Evolutionary conservation across 108 stramenopile species (phyloP).

Genomic region (Cyclostephanos tholiformis): DNA sequence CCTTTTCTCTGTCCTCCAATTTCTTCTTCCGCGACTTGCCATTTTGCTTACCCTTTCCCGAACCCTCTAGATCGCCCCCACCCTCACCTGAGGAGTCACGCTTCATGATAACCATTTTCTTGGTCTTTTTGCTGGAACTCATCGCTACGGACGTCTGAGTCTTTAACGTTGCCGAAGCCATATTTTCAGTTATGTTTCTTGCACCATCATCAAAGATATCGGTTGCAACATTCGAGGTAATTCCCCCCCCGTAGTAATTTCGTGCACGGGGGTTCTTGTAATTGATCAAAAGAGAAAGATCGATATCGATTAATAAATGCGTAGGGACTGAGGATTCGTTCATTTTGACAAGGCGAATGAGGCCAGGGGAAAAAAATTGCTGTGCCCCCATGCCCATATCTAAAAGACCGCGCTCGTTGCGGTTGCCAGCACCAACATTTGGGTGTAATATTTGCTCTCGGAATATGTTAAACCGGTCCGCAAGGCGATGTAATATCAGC

Average conservation of each 20-base stretch:
- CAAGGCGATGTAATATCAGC: constrained; percentile 85
- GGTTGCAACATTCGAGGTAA: neutral
- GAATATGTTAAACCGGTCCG: constrained; percentile 84
- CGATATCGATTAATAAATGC: constrained; percentile 52
- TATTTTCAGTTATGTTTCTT: constrained; percentile 22
- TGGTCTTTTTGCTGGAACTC: constrained; percentile 38
- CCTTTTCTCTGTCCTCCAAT: constrained; percentile 84
- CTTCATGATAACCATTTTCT: constrained; percentile 63
- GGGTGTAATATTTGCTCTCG: constrained; percentile 55
- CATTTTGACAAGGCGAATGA: constrained; percentile 52
- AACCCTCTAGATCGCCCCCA: constrained; percentile 22
- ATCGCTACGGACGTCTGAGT: neutral
- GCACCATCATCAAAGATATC: constrained; percentile 24
- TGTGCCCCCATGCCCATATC: constrained; percentile 8
- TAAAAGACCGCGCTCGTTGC: constrained; percentile 5
- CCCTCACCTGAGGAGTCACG: constrained; percentile 32
- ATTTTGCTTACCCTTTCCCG: constrained; percentile 33
- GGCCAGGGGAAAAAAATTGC: constrained; percentile 20
- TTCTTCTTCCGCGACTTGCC: constrained; percentile 46
- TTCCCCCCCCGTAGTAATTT: constrained; percentile 7
- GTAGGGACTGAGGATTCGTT: constrained; percentile 44
- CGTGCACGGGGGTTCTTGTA: constrained; percentile 48
- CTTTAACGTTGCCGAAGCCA: constrained; percentile 18
- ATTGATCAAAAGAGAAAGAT: constrained; percentile 42
- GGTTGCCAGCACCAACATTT: neutral